Evolutionary conservation across 768 basidiomycete genomes (phyloP).

Genomic region (Mycena pura): DNA sequence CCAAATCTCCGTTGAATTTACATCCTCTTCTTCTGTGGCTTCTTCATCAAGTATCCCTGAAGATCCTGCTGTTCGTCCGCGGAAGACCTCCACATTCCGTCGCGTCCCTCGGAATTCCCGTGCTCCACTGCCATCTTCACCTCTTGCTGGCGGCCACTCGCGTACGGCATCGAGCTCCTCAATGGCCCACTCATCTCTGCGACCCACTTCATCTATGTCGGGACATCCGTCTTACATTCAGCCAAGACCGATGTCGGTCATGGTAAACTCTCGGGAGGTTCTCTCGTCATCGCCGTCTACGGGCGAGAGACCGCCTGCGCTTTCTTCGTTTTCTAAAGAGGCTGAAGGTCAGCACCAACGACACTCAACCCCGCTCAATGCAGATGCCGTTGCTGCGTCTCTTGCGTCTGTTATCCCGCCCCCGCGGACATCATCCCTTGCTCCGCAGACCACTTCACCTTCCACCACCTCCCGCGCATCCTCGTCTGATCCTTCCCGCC

Average conservation of each 20-base stretch:
- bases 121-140: conserved; percentile 42
- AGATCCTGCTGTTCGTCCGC: conserved; percentile 17
- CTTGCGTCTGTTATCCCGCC: conserved; percentile 24
- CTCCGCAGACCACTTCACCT: conserved; percentile 16
- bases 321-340: conserved; percentile 8
- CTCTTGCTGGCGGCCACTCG: conserved; percentile 35
- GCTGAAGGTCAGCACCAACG: conserved; percentile 4
- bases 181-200: conserved; percentile 21
- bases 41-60: conserved; percentile 11
- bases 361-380: conserved; percentile 26
- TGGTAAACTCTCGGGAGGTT: conserved; percentile 16
- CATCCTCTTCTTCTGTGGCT: conserved; percentile 8
- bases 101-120: conserved; percentile 50
- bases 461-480: conserved; percentile 21
- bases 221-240: conserved; percentile 16
- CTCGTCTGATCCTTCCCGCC: conserved; percentile 19
- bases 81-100: conserved; percentile 60
- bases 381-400: conserved; percentile 19
- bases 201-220: conserved; percentile 4
- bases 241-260: conserved; percentile 22
- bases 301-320: conserved; percentile 14
- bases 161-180: conserved; percentile 36
- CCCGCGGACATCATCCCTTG: conserved; percentile 25
- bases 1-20: not conserved
- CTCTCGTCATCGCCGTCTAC: conserved; percentile 21